Conservation (phyloP, 1,284 basidiomycete genomes). For the Leccinum holopus region DNA sequence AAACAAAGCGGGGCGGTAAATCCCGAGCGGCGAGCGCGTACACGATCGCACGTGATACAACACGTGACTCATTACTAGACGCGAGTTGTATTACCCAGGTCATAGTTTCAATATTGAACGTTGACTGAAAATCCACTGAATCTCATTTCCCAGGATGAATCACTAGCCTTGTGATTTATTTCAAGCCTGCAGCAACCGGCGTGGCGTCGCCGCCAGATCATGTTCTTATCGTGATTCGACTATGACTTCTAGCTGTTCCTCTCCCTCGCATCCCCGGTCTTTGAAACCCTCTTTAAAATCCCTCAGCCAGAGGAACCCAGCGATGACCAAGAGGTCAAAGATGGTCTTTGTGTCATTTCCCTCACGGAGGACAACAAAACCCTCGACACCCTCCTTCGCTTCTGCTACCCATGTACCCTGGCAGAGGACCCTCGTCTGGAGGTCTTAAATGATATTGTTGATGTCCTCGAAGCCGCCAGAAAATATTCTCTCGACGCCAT, state of each 20-base stretch:
- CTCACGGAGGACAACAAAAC: slow-evolving; percentile 27
- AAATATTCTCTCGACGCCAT: slow-evolving; percentile 23
- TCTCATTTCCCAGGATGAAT: too few relatives aligned
- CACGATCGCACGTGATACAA: neutral
- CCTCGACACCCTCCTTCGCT: slow-evolving; percentile 28
- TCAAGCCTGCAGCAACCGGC: neutral
- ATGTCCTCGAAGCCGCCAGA: slow-evolving; percentile 22
- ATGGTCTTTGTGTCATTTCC: slow-evolving; percentile 22
- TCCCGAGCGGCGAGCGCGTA: too few relatives aligned
- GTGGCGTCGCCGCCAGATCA: too few relatives aligned
- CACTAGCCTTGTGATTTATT: neutral
- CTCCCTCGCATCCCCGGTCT: slow-evolving; percentile 36
- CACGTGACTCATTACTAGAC: neutral
- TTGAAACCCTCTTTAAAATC: slow-evolving; percentile 37
- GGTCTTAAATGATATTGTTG: slow-evolving; percentile 10
- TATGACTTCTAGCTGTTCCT: slow-evolving; percentile 32
- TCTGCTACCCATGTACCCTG: slow-evolving; percentile 31
- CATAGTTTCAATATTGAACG: too few relatives aligned
- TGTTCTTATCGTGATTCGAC: too few relatives aligned
- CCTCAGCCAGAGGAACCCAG: slow-evolving; percentile 22
- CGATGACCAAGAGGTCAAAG: slow-evolving; percentile 6
- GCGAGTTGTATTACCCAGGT: too few relatives aligned
- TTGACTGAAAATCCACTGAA: too few relatives aligned
- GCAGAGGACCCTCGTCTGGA: slow-evolving; percentile 20
- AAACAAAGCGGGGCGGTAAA: too few relatives aligned